Evolutionary conservation across 345 rosid genomes (phyloP), one percentile per base, ranked within the genome.

Genomic region (Gossypium herbaceum): DNA sequence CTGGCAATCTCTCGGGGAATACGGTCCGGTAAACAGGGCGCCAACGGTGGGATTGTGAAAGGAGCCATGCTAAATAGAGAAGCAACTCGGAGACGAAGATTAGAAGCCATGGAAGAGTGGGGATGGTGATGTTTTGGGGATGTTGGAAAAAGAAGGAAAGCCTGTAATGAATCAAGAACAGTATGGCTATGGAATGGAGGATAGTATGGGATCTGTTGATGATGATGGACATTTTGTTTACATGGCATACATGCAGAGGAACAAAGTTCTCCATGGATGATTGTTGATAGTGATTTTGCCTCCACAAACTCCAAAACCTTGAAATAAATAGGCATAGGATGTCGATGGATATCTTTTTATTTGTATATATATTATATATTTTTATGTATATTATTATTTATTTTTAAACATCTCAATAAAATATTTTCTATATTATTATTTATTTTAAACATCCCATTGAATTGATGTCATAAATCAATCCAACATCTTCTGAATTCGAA

Each of bases 31-130:
- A 70, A 20, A 85, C 75, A 10, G 84, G 85, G 25, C 79, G 60
- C 88, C 84, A 80, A 2, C 80, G 74, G 56, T 3, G 44, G 56
- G 86, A 80, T 71, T 76, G 77, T 45, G 9, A 47, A 24, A 78
- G 72, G 12, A 78, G 72, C 90, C 90, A 88, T 1, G 39, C 50
- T 60, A 86, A 77, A 60, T 78, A 29, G 48, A 85, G 72, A 41
- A 86, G 72, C 5, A 76, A 57, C 64, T 79, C 81, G 8, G 81
- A 27, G 4, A 76, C 62, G 52, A 76, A 84, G 68, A 83, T 77
- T 47, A 84, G 76, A 51, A 76, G 64, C 80, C 76, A 71, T 45
- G 83, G 78, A 8, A 81, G 29, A 1, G 41, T 3, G 3, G 70
- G 76, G 43, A 56, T 41, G 27, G 17, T 12, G 51, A 54, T 57